These are phyloP conservation scores for Trichophyton mentagrophytes DNA, from an alignment of 2,329 filamentous ascomycete genomes.

Conservation along the genomic window DNA sequence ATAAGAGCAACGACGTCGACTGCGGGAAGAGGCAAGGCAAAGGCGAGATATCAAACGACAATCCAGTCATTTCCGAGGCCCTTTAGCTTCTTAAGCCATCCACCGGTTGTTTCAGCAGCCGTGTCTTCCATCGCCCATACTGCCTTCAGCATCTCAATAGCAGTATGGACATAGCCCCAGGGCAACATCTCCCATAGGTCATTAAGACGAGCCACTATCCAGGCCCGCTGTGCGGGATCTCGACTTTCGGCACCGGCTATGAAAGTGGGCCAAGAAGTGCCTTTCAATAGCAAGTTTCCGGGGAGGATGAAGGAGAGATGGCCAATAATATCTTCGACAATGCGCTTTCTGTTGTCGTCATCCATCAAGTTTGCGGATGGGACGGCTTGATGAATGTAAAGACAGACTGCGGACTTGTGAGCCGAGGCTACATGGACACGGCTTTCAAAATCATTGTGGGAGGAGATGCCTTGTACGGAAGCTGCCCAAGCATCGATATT, in stretches of 20 bases:
- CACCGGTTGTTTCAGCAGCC: not conserved
- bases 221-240: slow-evolving; percentile 21
- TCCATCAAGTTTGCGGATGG: slow-evolving; percentile 2
- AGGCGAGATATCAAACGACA: not conserved
- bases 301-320: slow-evolving; percentile 26
- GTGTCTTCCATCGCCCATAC: not conserved
- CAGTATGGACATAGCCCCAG: slow-evolving; percentile 1
- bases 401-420: slow-evolving; percentile 5
- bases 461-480: not conserved
- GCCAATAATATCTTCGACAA: slow-evolving; percentile 22
- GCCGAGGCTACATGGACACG: slow-evolving; percentile 19
- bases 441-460: slow-evolving; percentile 15
- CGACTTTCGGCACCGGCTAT: slow-evolving; percentile 32
- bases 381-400: slow-evolving; percentile 5
- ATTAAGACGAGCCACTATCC: slow-evolving; percentile 24
- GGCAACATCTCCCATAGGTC: slow-evolving; percentile 22
- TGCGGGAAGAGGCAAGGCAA: not conserved
- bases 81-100: slow-evolving; percentile 5
- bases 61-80: slow-evolving; percentile 6
- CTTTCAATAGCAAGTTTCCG: slow-evolving; percentile 31
- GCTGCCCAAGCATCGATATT: not conserved
- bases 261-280: slow-evolving; percentile 33
- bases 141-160: slow-evolving; percentile 4
- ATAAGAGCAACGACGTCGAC: not conserved
- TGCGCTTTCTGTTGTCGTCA: not conserved